These are phyloP conservation scores for Ganoderma resinaceum DNA, from an alignment of 1,284 basidiomycete genomes.

Conservation along the genomic window DNA sequence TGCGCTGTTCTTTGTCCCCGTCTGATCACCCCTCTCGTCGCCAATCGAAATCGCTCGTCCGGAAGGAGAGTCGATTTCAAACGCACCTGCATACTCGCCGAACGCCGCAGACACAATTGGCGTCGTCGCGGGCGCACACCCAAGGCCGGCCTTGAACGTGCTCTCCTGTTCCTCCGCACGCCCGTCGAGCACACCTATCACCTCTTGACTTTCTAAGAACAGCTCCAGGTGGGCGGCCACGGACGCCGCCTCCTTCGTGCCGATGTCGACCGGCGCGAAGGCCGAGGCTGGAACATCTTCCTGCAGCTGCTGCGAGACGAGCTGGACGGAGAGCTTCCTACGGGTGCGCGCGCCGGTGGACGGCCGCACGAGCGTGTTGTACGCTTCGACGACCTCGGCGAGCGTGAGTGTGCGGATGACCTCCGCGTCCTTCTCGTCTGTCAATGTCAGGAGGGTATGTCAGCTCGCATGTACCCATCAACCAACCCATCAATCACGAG, in stretches of 20 bases:
- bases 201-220: constrained; percentile 4
- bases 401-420: constrained; percentile 31
- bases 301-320: constrained; percentile 36
- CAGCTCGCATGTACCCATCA: not conserved
- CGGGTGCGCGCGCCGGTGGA: constrained; percentile 25
- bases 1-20: not conserved
- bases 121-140: constrained; percentile 33
- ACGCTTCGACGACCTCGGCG: constrained; percentile 33
- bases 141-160: constrained; percentile 34
- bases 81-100: constrained; percentile 16
- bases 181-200: constrained; percentile 4
- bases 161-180: constrained; percentile 20
- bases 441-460: not conserved
- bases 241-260: not conserved
- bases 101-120: constrained; percentile 28
- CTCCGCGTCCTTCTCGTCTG: constrained; percentile 37
- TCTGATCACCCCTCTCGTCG: not conserved
- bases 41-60: not conserved
- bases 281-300: constrained; percentile 9
- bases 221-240: not conserved
- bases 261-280: not conserved
- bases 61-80: not conserved
- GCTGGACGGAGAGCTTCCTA: constrained; percentile 40
- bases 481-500: not conserved
- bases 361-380: constrained; percentile 35